A percentile compares a stretch with the other conserved stretches of the same genome.
Conservation (phyloP, 352 stramenopile species). For the Globisporangium echinulatum region DNA sequence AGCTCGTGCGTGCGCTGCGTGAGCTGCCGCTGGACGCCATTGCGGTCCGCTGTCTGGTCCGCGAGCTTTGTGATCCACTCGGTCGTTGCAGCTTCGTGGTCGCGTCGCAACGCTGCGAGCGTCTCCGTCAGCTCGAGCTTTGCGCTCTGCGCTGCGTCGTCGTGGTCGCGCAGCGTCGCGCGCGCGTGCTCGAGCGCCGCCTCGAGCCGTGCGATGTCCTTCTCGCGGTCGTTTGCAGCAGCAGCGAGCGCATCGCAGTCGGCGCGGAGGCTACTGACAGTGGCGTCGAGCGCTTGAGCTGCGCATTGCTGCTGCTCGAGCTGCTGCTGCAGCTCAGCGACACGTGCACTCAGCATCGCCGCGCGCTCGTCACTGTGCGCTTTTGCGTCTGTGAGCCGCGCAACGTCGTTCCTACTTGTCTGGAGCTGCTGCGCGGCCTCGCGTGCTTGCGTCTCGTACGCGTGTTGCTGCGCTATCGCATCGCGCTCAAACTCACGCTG, state of each 20-base stretch:
- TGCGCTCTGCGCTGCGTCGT: slow-evolving; percentile 20
- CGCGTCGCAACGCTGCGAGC: slow-evolving; percentile 26
- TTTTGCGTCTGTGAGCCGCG: slow-evolving; percentile 39
- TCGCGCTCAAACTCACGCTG: slow-evolving; percentile 22
- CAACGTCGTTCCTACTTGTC: background rate
- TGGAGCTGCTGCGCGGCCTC: slow-evolving; percentile 16
- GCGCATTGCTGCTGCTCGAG: slow-evolving; percentile 28
- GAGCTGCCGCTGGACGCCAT: slow-evolving; percentile 42
- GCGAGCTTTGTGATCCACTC: slow-evolving; percentile 53
- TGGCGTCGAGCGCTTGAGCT: slow-evolving; percentile 29
- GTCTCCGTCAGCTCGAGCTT: slow-evolving; percentile 32
- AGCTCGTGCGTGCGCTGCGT: slow-evolving; percentile 33
- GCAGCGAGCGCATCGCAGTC: slow-evolving; percentile 29
- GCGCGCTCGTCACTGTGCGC: slow-evolving; percentile 52
- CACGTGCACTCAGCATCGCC: slow-evolving; percentile 23
- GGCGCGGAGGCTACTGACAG: slow-evolving; percentile 16
- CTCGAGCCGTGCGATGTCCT: slow-evolving; percentile 19
- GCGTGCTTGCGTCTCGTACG: slow-evolving; percentile 33
- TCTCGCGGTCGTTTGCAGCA: too few species aligned
- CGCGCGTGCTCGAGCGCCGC: slow-evolving; percentile 44
- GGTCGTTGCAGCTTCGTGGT: slow-evolving; percentile 29
- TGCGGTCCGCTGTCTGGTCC: slow-evolving; percentile 54
- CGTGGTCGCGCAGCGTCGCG: slow-evolving; percentile 23
- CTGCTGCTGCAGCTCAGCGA: slow-evolving; percentile 32
- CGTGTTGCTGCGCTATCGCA: slow-evolving; percentile 21